These are phyloP conservation scores for Myxozyma lipomycoides DNA, from an alignment of 805 yeast genomes.

Conservation along the genomic window DNA sequence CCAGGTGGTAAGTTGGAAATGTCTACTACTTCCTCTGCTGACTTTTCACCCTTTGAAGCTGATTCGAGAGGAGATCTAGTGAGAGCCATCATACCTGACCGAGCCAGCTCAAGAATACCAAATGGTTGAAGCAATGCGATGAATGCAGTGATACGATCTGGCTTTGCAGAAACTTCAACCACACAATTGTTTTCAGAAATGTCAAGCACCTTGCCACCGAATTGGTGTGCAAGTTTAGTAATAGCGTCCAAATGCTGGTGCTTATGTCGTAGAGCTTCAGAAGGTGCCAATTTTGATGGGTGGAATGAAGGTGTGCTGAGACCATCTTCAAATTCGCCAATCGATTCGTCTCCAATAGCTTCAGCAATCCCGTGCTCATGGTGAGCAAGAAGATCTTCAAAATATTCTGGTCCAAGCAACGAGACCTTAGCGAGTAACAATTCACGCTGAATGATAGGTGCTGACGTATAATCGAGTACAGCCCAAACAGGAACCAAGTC, in stretches of 20 bases:
- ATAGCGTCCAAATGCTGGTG: constrained; percentile 84
- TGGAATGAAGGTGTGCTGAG: constrained; percentile 46
- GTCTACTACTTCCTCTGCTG: constrained; percentile 70
- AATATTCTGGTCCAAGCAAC: constrained; percentile 94
- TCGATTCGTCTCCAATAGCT: constrained; percentile 37
- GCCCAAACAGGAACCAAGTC: constrained; percentile 98
- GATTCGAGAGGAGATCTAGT: constrained; percentile 87
- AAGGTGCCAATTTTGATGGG: constrained; percentile 83
- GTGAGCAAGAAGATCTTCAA: constrained; percentile 86
- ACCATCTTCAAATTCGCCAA: constrained; percentile 14
- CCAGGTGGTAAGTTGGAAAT: constrained; percentile 94
- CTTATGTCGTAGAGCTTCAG: constrained; percentile 91
- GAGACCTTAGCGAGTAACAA: constrained; percentile 87
- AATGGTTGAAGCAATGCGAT: constrained; percentile 89
- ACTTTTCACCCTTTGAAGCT: constrained; percentile 45
- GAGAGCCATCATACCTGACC: constrained; percentile 98
- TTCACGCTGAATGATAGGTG: constrained; percentile 89
- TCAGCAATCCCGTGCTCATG: constrained; percentile 48
- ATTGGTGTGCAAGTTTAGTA: constrained; percentile 71
- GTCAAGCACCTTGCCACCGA: constrained; percentile 91
- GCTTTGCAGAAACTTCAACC: constrained; percentile 92
- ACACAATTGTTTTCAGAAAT: constrained; percentile 90
- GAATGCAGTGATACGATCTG: constrained; percentile 80
- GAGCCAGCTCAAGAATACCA: constrained; percentile 91
- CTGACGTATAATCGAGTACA: constrained; percentile 86